Evolutionary conservation across 2,329 filamentous ascomycete genomes (phyloP).

Genomic region (Fusarium cicatricum): DNA sequence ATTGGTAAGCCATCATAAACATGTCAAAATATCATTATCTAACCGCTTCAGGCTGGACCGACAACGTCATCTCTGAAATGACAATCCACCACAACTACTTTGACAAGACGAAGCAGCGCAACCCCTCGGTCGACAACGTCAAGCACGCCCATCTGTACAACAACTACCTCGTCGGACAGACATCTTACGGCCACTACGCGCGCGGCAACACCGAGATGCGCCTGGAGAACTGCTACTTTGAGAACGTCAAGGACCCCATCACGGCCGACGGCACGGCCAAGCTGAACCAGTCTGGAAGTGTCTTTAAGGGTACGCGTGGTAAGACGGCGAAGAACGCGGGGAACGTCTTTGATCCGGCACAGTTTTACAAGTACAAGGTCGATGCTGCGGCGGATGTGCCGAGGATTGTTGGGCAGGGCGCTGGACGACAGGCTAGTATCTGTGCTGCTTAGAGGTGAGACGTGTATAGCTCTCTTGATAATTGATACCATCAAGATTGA

Average conservation of each 20-base stretch:
- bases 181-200: conserved; percentile 39
- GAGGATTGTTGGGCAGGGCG: conserved; percentile 25
- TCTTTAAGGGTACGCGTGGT: conserved; percentile 16
- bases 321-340: conserved; percentile 13
- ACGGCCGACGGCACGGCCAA: conserved; percentile 14
- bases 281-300: conserved; percentile 15
- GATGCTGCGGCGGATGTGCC: conserved; percentile 35
- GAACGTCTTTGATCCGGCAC: conserved; percentile 4
- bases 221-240: conserved; percentile 41
- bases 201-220: conserved; percentile 36
- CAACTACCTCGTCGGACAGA: conserved; percentile 38
- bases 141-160: conserved; percentile 41
- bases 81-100: conserved; percentile 41
- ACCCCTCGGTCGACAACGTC: conserved; percentile 40
- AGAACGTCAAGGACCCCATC: conserved; percentile 35
- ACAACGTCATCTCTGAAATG: conserved; percentile 35
- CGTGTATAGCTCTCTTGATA: neutral
- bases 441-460: conserved; percentile 20
- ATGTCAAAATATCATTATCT: neutral
- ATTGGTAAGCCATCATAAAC: conserved; percentile 26
- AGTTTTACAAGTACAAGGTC: conserved; percentile 21
- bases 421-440: conserved; percentile 37
- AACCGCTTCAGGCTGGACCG: conserved; percentile 35
- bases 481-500: too few relatives aligned
- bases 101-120: conserved; percentile 37